Percentiles rank a stretch among this genome's conserved stretches.
Conservation (phyloP, 768 basidiomycete species). For the Tephrocybe sp. region DNA sequence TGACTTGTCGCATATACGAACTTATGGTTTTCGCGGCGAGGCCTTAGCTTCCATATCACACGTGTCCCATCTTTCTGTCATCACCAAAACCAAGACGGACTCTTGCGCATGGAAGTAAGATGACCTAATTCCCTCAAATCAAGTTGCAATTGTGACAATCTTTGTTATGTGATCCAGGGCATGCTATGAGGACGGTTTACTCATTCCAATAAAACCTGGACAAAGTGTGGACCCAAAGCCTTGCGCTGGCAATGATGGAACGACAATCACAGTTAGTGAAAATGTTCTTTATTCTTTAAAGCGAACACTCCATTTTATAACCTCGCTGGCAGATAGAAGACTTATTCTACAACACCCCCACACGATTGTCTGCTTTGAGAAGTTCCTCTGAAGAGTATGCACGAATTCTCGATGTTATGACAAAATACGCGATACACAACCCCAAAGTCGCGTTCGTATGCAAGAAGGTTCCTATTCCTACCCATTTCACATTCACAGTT, state of each 20-base stretch:
- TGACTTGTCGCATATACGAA: conserved; percentile 79
- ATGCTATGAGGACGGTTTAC: conserved; percentile 72
- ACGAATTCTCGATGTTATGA: conserved; percentile 87
- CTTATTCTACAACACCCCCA: conserved; percentile 91
- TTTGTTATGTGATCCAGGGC: conserved; percentile 51
- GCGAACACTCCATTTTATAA: background rate
- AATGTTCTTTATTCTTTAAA: background rate
- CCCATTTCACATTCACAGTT: background rate
- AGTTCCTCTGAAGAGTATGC: conserved; percentile 89
- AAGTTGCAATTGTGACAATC: background rate
- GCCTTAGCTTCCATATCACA: conserved; percentile 95
- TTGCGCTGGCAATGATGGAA: conserved; percentile 93
- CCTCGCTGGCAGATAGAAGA: conserved; percentile 73
- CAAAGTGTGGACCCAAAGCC: conserved; percentile 78
- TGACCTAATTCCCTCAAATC: background rate
- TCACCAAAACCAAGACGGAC: conserved; percentile 86
- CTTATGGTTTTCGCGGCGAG: conserved; percentile 97
- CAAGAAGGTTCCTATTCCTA: conserved; percentile 71
- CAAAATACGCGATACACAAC: conserved; percentile 94
- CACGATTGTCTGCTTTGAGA: conserved; percentile 81
- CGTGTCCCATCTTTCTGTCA: conserved; percentile 82
- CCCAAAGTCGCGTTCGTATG: conserved; percentile 84
- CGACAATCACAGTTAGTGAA: conserved; percentile 70
- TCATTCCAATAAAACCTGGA: conserved; percentile 70
- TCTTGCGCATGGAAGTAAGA: conserved; percentile 92